Percentiles rank a stretch among this genome's conserved stretches.
phyloP scores from a whole-genome alignment of 805 yeast genomes.

The Monosporozyma solicola region DNA sequence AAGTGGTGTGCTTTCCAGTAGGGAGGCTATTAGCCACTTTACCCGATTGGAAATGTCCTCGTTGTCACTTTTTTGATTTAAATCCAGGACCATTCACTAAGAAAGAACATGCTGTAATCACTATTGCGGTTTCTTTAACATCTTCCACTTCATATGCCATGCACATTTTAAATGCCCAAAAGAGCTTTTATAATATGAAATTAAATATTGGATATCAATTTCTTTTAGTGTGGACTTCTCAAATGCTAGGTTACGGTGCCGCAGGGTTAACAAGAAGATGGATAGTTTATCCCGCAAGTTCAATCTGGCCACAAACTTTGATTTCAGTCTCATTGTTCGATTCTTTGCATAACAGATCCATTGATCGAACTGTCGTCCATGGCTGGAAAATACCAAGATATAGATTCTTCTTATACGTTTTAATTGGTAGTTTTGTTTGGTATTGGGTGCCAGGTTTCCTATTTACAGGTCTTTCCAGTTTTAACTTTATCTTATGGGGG shows the following conservation, averaged over 20 bases:
- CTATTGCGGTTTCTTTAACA: constrained; percentile 39
- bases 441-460: constrained; percentile 63
- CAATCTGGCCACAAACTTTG: constrained; percentile 56
- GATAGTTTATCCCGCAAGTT: constrained; percentile 50
- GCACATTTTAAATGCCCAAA: constrained; percentile 43
- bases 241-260: constrained; percentile 56
- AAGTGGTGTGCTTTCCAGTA: constrained; percentile 45
- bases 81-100: constrained; percentile 48
- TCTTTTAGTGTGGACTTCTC: constrained; percentile 46
- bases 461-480: constrained; percentile 50
- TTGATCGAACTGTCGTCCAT: constrained; percentile 37
- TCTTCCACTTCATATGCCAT: constrained; percentile 46
- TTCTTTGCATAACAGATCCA: constrained; percentile 36
- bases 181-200: constrained; percentile 37
- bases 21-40: constrained; percentile 37
- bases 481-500: constrained; percentile 38
- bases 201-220: constrained; percentile 43
- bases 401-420: constrained; percentile 38
- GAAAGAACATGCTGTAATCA: constrained; percentile 44
- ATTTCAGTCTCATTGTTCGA: constrained; percentile 50
- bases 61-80: constrained; percentile 29
- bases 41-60: constrained; percentile 33
- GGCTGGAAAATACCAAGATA: constrained; percentile 54
- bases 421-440: constrained; percentile 41
- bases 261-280: constrained; percentile 54